Evolutionary conservation across 1,139 yeast species (phyloP), one percentile per base, ranked within the genome.

Genomic region (Candida freyschussii): DNA sequence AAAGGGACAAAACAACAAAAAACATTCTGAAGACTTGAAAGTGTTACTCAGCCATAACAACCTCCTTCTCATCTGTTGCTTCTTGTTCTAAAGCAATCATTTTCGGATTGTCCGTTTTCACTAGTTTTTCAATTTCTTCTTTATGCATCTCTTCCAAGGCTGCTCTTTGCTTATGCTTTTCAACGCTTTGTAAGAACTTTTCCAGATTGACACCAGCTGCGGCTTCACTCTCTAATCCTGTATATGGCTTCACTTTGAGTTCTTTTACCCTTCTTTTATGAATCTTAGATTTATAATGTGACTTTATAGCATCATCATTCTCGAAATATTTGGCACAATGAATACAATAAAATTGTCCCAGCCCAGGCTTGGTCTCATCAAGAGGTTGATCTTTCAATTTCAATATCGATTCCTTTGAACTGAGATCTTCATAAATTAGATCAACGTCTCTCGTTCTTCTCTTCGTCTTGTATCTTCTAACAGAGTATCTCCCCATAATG

Each of bases 261-360:
- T 78, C 82, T 59, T 78, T 84, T 20, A 83, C 81, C 53, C 95
- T 69, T 60, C 98, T 73, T 58, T 83, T 87, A 60, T 91, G 97
- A 8, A 79, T 71, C 55, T 87, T 87, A 8, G 82, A 72, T 50
- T 75, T 74, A 44, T 70, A 63, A 61, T 91, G 98, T 17, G 79
- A 70, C 44, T 75, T 76, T 41, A 84, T 67, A 11, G 95, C 83
- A 26, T 62, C 57, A 35, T 82, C 89, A 40, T 79, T 79, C 55
- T 89, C 96, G 53, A 77, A 86, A 59, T 91, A 86, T 59, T 81
- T 84, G 33, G 95, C 95, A 67, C 98, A 91, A 46, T 87, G 95
- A 37, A 91, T 72, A 60, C 97, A 91, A 59, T 86, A 91, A 60
- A 77, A 82, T 61, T 91, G 97, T 13, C 96, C 98, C 47, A 91